Evolutionary conservation across 306 rosid genomes (phyloP).

Genomic region (Albizia julibrissin): DNA sequence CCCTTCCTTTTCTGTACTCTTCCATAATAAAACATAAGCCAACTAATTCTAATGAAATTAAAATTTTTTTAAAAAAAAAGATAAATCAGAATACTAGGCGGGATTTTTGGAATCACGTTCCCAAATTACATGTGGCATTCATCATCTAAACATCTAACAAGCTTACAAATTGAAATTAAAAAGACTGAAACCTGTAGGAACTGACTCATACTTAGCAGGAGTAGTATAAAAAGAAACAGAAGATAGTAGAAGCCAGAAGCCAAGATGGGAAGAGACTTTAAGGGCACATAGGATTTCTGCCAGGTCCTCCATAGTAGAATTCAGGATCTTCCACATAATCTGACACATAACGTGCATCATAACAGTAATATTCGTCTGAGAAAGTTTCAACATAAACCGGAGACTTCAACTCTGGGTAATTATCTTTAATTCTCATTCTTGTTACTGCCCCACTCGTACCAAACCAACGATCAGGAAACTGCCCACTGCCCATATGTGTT

Average conservation of each 20-base stretch:
- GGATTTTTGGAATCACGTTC: not conserved
- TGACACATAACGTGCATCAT: conserved; percentile 14
- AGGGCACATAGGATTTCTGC: conserved; percentile 54
- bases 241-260: not conserved
- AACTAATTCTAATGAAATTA: not conserved
- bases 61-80: not conserved
- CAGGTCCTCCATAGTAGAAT: conserved; percentile 74
- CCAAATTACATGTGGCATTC: not conserved
- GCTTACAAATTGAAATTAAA: not conserved
- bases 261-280: not conserved
- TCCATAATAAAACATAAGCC: not conserved
- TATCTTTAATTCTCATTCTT: conserved; percentile 66
- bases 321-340: conserved; percentile 65
- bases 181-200: not conserved
- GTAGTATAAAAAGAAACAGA: not conserved
- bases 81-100: not conserved
- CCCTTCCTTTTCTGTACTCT: no score
- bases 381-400: conserved; percentile 41
- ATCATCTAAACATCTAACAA: not conserved
- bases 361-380: conserved; percentile 58
- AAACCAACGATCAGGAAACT: conserved; percentile 25
- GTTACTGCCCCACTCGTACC: conserved; percentile 27
- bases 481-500: conserved; percentile 66
- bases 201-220: not conserved
- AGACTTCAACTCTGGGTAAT: conserved; percentile 43